These are phyloP conservation scores for Avena insularis DNA, from an alignment of 176 grass and related monocot species.

Conservation along the genomic window DNA sequence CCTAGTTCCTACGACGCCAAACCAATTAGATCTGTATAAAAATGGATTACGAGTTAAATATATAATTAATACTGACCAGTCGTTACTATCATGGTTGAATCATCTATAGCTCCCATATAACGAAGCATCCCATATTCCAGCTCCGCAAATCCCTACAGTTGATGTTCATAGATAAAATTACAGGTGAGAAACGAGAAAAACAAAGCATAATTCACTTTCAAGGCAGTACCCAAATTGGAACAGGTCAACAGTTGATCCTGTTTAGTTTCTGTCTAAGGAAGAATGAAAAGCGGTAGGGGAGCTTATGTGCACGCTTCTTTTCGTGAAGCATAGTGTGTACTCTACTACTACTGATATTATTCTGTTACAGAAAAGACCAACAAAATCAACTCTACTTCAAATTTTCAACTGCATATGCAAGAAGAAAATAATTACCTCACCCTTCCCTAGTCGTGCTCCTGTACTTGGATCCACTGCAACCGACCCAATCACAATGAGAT, in stretches of 20 bases:
- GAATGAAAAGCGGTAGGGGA: background rate
- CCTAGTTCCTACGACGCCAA: slow-evolving; percentile 16
- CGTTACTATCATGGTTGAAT: slow-evolving; percentile 88
- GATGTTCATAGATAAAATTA: slow-evolving; percentile 6
- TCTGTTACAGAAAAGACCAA: background rate
- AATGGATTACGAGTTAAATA: slow-evolving; percentile 3
- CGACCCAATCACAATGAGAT: slow-evolving; percentile 85
- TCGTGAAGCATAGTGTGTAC: background rate
- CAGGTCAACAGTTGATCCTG: background rate
- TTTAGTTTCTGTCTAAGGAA: background rate
- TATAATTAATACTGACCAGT: slow-evolving; percentile 61
- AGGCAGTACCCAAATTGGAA: background rate
- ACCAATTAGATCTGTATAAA: slow-evolving; percentile 13
- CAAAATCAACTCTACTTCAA: slow-evolving; percentile 21
- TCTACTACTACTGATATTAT: background rate
- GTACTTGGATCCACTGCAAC: slow-evolving; percentile 95
- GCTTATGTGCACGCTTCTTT: background rate
- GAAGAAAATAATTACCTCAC: slow-evolving; percentile 67
- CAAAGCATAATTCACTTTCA: background rate
- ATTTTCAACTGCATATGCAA: background rate
- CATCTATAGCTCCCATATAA: slow-evolving; percentile 92
- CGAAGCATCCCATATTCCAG: slow-evolving; percentile 98
- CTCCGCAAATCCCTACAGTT: slow-evolving; percentile 80
- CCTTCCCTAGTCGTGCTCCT: slow-evolving; percentile 86
- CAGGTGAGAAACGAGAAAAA: background rate